phyloP scores from a whole-genome alignment of 106 monocot species.

The Iris macrosiphon region DNA sequence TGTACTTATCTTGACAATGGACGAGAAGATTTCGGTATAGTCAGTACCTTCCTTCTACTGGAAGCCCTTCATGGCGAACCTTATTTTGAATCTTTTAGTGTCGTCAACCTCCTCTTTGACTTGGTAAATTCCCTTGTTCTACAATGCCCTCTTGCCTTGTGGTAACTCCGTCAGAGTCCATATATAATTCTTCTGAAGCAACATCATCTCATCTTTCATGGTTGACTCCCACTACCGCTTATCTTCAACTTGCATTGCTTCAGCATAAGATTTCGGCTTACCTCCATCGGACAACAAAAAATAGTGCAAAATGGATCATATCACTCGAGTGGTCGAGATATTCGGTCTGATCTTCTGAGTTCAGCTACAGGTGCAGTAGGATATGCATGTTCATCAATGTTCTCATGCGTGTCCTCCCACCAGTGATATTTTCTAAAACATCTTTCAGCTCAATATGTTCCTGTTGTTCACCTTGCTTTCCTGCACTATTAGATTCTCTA shows the following conservation, averaged over 20 bases:
- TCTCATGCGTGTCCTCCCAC: neutral
- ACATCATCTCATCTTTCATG: neutral
- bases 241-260: neutral
- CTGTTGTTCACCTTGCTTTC: neutral
- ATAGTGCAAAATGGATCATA: neutral
- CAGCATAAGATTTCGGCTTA: neutral
- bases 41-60: neutral
- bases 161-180: neutral
- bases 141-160: neutral
- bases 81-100: neutral
- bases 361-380: neutral
- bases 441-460: neutral
- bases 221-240: neutral
- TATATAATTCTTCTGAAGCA: neutral
- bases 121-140: slow-evolving; percentile 1
- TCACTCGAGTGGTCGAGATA: neutral
- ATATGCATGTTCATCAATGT: neutral
- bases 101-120: neutral
- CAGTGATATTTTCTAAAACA: too few species aligned
- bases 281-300: neutral
- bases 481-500: neutral
- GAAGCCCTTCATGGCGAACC: neutral
- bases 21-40: neutral
- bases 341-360: neutral
- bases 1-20: neutral